phyloP scores from a whole-genome alignment of 345 rosid species.

The Aquilaria malaccensis region DNA sequence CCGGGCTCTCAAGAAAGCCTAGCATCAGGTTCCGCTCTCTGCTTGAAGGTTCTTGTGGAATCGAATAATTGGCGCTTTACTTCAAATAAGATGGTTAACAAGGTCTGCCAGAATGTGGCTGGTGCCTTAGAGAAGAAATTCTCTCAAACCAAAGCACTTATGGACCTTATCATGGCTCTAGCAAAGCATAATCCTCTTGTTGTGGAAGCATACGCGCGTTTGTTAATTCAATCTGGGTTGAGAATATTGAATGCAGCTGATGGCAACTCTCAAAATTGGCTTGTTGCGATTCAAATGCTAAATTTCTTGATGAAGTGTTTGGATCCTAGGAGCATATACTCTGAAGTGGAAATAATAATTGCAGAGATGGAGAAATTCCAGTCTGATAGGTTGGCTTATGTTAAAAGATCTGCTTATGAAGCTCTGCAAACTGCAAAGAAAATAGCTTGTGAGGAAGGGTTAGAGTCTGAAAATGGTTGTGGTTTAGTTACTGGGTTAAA shows the following conservation, averaged over 20 bases:
- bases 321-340: constrained; percentile 67
- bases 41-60: constrained; percentile 83
- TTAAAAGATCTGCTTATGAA: constrained; percentile 88
- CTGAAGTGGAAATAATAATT: constrained; percentile 62
- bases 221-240: constrained; percentile 70
- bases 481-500: constrained; percentile 67
- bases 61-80: constrained; percentile 89
- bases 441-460: constrained; percentile 44
- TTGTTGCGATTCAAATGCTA: constrained; percentile 88
- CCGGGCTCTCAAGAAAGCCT: constrained; percentile 75
- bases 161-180: constrained; percentile 73
- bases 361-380: constrained; percentile 83
- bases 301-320: constrained; percentile 78
- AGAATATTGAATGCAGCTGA: constrained; percentile 42
- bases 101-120: constrained; percentile 80
- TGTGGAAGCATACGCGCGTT: constrained; percentile 87
- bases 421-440: constrained; percentile 73
- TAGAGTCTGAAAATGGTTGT: constrained; percentile 48
- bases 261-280: constrained; percentile 74
- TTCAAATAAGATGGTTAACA: constrained; percentile 85
- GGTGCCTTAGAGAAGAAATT: constrained; percentile 80
- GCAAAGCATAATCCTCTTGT: constrained; percentile 78
- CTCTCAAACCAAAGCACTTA: constrained; percentile 65
- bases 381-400: constrained; percentile 82
- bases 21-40: constrained; percentile 83